A percentile compares a stretch with the other conserved stretches of the same genome.
These are phyloP conservation scores for Scorias spongiosa DNA, from an alignment of 2,329 filamentous ascomycete species.

Conservation along the genomic window DNA sequence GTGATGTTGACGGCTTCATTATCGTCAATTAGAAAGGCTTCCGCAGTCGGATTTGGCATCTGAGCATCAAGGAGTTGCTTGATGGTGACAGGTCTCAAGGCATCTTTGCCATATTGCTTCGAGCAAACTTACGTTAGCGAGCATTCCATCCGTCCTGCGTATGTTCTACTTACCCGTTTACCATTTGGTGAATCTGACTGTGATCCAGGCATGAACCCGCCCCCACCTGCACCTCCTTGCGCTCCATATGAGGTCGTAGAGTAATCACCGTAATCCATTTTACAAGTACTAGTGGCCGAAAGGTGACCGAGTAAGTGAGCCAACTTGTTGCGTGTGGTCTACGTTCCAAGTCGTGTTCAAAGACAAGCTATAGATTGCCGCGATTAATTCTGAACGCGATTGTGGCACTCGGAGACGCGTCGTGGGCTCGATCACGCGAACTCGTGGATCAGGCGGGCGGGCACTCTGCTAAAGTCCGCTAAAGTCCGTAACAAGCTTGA, in stretches of 20 bases:
- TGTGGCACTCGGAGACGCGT: not conserved
- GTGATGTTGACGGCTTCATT: constrained; percentile 56
- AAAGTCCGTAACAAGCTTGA: too few species aligned
- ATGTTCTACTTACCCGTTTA: constrained; percentile 12
- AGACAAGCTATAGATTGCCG: too few species aligned
- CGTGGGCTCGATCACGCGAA: not conserved
- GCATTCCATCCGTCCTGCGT: too few species aligned
- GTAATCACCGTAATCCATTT: constrained; percentile 30
- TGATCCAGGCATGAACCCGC: constrained; percentile 41
- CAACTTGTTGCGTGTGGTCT: not conserved
- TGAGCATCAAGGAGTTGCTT: constrained; percentile 82
- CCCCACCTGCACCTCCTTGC: constrained; percentile 39
- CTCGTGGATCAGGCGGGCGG: too few species aligned
- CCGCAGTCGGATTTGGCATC: constrained; percentile 56
- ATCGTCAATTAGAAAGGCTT: constrained; percentile 67
- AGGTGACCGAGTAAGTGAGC: not conserved
- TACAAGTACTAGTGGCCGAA: constrained; percentile 1
- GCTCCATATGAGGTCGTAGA: constrained; percentile 41
- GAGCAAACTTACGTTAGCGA: too few species aligned
- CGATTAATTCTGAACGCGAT: not conserved
- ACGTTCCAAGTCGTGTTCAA: not conserved
- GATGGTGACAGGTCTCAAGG: constrained; percentile 83
- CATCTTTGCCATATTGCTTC: constrained; percentile 59
- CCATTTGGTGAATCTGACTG: constrained; percentile 28
- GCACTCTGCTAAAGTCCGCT: too few species aligned